Conservation (phyloP, 2,329 filamentous ascomycete species). For the Cytospora chrysosperma region DNA sequence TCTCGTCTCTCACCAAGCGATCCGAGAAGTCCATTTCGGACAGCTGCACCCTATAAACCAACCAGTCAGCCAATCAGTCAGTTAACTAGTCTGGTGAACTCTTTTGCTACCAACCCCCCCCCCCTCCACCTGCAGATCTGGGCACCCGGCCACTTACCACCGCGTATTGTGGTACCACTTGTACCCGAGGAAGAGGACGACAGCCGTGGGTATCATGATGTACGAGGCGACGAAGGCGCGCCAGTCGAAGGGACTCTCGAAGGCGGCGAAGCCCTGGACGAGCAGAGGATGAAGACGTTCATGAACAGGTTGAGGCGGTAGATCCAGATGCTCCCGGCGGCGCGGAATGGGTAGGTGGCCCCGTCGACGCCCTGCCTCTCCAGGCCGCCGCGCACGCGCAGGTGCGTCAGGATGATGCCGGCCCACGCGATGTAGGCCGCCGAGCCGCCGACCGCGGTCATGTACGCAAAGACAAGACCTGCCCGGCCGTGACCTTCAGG, state of each 20-base stretch:
- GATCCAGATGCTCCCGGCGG: background rate
- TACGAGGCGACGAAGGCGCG: too few species aligned
- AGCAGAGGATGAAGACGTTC: background rate
- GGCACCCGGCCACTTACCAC: too few species aligned
- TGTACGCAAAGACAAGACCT: constrained; percentile 25
- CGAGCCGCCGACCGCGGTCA: constrained; percentile 31
- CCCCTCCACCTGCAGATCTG: background rate
- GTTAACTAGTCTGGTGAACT: background rate
- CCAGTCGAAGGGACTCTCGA: background rate
- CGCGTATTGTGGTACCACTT: too few species aligned
- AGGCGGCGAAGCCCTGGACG: background rate
- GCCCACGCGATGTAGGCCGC: constrained; percentile 34
- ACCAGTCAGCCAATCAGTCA: too few species aligned
- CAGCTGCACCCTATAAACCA: too few species aligned
- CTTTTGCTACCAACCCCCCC: background rate
- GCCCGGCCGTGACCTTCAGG: constrained; percentile 19
- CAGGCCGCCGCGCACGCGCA: constrained; percentile 32
- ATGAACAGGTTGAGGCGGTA: background rate
- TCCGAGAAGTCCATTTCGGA: too few species aligned
- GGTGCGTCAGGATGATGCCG: constrained; percentile 33
- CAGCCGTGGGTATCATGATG: too few species aligned
- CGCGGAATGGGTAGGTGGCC: background rate
- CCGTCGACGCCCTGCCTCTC: constrained; percentile 25
- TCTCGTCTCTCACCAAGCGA: too few species aligned
- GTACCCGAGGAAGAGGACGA: too few species aligned